A percentile compares a stretch with the other conserved stretches of the same genome.
These are phyloP conservation scores for Xylaria castorea DNA, from an alignment of 495 filamentous ascomycete species.

Conservation along the genomic window DNA sequence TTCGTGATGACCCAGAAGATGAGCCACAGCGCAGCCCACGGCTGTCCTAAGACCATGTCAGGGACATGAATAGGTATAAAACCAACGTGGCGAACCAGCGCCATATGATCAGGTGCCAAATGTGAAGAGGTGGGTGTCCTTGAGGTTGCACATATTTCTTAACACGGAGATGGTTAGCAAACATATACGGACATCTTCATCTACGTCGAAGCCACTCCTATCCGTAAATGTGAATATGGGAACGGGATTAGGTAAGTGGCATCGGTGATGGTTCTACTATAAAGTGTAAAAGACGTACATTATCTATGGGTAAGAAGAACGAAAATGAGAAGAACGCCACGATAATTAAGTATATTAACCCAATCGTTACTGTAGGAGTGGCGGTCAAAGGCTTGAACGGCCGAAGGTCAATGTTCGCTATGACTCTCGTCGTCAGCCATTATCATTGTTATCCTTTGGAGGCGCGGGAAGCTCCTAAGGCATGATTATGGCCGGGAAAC, in stretches of 20 bases:
- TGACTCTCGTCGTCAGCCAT: neutral
- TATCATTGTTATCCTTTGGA: conserved; percentile 33
- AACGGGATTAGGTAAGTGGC: conserved; percentile 17
- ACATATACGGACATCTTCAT: neutral
- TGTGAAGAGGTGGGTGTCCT: conserved; percentile 64
- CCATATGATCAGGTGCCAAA: conserved; percentile 67
- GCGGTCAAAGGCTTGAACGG: conserved; percentile 65
- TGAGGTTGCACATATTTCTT: conserved; percentile 37
- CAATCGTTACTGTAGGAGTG: conserved; percentile 68
- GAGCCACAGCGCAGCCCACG: conserved; percentile 73
- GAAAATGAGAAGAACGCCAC: conserved; percentile 73
- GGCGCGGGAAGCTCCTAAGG: neutral
- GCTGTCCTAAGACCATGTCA: conserved; percentile 72
- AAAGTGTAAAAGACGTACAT: conserved; percentile 56
- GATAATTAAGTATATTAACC: conserved; percentile 77
- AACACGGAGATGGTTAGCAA: neutral
- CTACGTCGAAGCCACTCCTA: neutral
- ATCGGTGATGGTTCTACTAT: too few species aligned
- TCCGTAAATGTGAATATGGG: conserved; percentile 2
- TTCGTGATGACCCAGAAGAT: conserved; percentile 83
- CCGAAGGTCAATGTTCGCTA: conserved; percentile 62
- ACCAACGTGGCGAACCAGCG: conserved; percentile 64
- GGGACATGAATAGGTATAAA: conserved; percentile 71
- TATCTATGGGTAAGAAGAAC: conserved; percentile 73
- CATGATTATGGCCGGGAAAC: neutral